Conservation (phyloP, 2,329 filamentous ascomycete genomes). For the Didymella lethalis region DNA sequence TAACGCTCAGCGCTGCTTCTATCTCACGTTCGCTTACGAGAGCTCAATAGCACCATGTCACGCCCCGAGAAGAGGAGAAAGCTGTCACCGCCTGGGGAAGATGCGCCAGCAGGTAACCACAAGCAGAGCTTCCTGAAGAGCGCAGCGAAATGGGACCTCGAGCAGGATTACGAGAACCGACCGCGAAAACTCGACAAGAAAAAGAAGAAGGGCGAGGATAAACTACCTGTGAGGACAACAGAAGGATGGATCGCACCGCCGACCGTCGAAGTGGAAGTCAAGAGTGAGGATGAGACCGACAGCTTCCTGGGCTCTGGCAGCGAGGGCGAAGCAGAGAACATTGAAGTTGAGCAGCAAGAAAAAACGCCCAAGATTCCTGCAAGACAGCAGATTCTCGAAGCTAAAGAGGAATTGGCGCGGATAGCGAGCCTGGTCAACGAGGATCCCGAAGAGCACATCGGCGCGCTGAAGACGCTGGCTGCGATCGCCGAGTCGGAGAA, state of each 20-base stretch:
- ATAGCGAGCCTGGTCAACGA: conserved; percentile 85
- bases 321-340: conserved; percentile 58
- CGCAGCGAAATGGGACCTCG: conserved; percentile 85
- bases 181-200: conserved; percentile 71
- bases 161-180: conserved; percentile 86
- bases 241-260: conserved; percentile 75
- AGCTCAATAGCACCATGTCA: conserved; percentile 36
- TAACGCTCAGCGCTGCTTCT: conserved; percentile 6
- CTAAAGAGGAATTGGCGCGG: conserved; percentile 91
- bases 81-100: conserved; percentile 47
- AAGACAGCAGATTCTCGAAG: conserved; percentile 80
- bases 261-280: conserved; percentile 52
- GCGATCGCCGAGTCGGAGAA: conserved; percentile 75
- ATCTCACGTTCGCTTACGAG: not conserved
- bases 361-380: conserved; percentile 72
- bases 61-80: conserved; percentile 49
- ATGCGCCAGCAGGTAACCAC: conserved; percentile 31
- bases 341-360: conserved; percentile 52
- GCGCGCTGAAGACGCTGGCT: conserved; percentile 78
- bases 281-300: conserved; percentile 64
- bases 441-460: conserved; percentile 88
- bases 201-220: conserved; percentile 75
- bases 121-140: conserved; percentile 71
- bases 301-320: conserved; percentile 69
- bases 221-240: conserved; percentile 84